Base-by-base conservation (phyloP, 306 rosid genomes). In the Sphenostylis stenocarpa region DNA sequence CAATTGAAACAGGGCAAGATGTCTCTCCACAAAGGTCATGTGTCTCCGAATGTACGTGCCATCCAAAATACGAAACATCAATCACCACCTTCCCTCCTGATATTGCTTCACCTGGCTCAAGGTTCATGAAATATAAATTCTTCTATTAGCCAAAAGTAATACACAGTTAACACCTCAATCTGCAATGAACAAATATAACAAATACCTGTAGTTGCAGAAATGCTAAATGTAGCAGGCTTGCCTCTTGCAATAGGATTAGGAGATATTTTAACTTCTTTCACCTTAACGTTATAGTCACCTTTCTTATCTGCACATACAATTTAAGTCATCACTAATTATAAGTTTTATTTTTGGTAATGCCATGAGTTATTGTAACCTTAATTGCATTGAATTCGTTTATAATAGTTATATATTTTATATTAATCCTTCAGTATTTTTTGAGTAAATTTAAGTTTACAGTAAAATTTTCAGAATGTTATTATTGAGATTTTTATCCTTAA, bases 1-100 rank as follows among this genome's bases (percentile, higher is more conserved):
- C 94, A 51, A 58, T 9, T 9, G 90, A 72, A 82, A 86, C 84
- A 48, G 94, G 94, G 85, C 92, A 91, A 75, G 90, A 86, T 53
- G 94, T 87, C 76, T 89, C 87, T 2, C 52, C 78, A 55, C 92
- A 87, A 81, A 89, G 91, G 76, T 89, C 90, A 53, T 84, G 90
- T 56, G 79, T 79, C 85, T 91, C 94, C 39, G 86, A 82, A 75
- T 89, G 80, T 72, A 89, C 77, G 83, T 85, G 86, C 84, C 85
- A 81, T 49, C 92, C 92, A 34, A 89, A 51, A 58, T 85, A 85
- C 3, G 91, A 85, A n/a, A 87, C 91, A 8, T 86, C 97, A 41
- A 91, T 87, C 70, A 85, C 90, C 79, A 88, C n/a, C 64, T 83
- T 87, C 48, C 97, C 94, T 62, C 88, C 91, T 48, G 86, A 58